Base-by-base conservation (phyloP, 352 stramenopile genomes). In the Thraustochytrium striatum region DNA sequence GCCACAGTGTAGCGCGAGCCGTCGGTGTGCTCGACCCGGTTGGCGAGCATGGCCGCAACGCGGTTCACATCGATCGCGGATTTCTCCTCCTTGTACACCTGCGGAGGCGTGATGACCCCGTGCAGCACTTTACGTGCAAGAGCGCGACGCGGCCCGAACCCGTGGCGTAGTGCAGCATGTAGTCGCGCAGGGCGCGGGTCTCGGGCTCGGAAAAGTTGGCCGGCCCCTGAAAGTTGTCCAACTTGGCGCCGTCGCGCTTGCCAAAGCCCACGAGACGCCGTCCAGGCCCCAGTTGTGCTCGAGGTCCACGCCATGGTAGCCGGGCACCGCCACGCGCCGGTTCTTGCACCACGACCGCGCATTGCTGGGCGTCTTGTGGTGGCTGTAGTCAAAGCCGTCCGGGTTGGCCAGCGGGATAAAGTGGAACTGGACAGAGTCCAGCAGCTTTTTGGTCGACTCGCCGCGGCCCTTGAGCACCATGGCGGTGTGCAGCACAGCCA, bases 131-230 rank as follows among this genome's bases (percentile, higher is more conserved):
- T 8, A 80, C 58, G 39, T 80, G 41, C 35, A 80, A 25, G n/a
- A 80, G 32, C n/a, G 70, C 70, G n/a, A 80, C 25, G 13, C 70
- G 55, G 19, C 70, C 70, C 11, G 35, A 35, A 1, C 70, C 70
- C 21, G 70, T 81, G 5, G 70, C 58, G 32, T 80, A 80, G 43
- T 80, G 70, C 25, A 35, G 33, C 55, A 80, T 80, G 38, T 80
- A 80, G 33, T 70, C 57, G 28, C 58, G 28, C 25, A 80, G 70
- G 0, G 55, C 25, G 2, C 57, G 55, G 0, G 70, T 80, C 33
- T 80, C 70, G 19, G 55, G 55, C 70, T 80, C 70, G 28, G 70
- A 72, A 58, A 80, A 80, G 70, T 80, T 80, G 41, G 65, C 65
- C 8, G 65, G 65, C 11, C 65, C 65, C 65, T 75, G 65, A 32